These are phyloP conservation scores for Tephrocybe sp. DNA, from an alignment of 768 basidiomycete species.

Conservation along the genomic window DNA sequence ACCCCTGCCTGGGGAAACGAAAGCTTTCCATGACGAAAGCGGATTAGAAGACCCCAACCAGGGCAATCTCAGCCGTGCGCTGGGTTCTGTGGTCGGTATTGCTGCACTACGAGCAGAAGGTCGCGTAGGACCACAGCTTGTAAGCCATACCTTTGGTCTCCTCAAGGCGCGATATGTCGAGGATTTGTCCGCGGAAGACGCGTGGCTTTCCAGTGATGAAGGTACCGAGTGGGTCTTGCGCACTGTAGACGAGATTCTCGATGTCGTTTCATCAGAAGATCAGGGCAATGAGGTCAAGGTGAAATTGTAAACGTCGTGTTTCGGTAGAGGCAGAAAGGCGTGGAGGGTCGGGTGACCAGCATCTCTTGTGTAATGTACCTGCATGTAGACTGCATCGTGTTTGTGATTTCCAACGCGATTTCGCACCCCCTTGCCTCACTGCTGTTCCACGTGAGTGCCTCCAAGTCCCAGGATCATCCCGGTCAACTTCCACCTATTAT, in stretches of 20 bases:
- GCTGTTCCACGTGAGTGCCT: conserved; percentile 33
- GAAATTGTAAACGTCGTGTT: conserved; percentile 52
- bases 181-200: conserved; percentile 66
- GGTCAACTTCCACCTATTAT: conserved; percentile 23
- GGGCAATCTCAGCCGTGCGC: conserved; percentile 81
- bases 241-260: conserved; percentile 78
- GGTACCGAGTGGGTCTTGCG: conserved; percentile 89
- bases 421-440: conserved; percentile 16
- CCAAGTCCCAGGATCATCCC: conserved; percentile 20
- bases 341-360: conserved; percentile 37
- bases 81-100: conserved; percentile 83
- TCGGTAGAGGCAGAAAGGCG: conserved; percentile 9
- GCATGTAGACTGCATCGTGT: conserved; percentile 40
- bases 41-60: conserved; percentile 54
- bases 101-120: conserved; percentile 85
- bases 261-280: conserved; percentile 59
- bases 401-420: conserved; percentile 31
- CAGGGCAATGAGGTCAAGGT: conserved; percentile 46
- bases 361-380: conserved; percentile 29
- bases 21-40: conserved; percentile 40
- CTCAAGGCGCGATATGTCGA: conserved; percentile 75
- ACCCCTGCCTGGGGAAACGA: conserved; percentile 63
- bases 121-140: conserved; percentile 83
- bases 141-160: conserved; percentile 86
- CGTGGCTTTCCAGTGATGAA: conserved; percentile 82